Conservation (phyloP, 495 filamentous ascomycete genomes). For the Sphaerosporella brunnea region DNA sequence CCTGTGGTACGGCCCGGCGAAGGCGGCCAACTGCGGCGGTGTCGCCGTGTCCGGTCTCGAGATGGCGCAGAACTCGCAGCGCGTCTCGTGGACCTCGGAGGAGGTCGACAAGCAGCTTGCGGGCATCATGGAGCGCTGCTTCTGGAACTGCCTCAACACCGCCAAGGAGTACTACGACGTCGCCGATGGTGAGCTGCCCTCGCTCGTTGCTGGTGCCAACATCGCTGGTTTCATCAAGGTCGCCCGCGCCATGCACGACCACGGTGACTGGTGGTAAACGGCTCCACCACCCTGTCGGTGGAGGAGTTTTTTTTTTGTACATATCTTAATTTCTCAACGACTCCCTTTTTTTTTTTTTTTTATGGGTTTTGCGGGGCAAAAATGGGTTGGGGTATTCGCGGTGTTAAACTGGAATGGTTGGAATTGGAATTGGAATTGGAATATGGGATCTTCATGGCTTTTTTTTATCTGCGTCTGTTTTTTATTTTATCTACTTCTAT, state of each 20-base stretch:
- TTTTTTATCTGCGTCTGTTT: no score
- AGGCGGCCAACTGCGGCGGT: constrained; percentile 94
- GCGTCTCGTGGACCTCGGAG: constrained; percentile 67
- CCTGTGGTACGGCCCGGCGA: constrained; percentile 93
- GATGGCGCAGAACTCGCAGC: constrained; percentile 94
- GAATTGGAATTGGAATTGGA: no score
- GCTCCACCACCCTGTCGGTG: no score
- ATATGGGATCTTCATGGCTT: no score
- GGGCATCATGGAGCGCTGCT: constrained; percentile 84
- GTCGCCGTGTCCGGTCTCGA: constrained; percentile 94
- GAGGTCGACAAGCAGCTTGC: constrained; percentile 87
- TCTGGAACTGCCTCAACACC: constrained; percentile 76
- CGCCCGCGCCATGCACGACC: constrained; percentile 80
- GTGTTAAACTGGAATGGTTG: no score
- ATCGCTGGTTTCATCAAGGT: constrained; percentile 98
- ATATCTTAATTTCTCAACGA: no score
- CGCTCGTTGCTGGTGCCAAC: constrained; percentile 80
- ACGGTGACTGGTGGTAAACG: constrained; percentile 99
- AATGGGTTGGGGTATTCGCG: no score
- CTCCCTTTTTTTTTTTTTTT: no score
- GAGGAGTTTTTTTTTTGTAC: no score
- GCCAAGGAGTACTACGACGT: constrained; percentile 71
- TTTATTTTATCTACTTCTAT: no score
- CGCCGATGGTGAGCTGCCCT: constrained; percentile 67
- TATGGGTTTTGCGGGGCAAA: no score